Percentiles rank a stretch among this genome's conserved stretches.
phyloP scores from a whole-genome alignment of 192 early-diverging fungal species.

The Backusella circina region DNA sequence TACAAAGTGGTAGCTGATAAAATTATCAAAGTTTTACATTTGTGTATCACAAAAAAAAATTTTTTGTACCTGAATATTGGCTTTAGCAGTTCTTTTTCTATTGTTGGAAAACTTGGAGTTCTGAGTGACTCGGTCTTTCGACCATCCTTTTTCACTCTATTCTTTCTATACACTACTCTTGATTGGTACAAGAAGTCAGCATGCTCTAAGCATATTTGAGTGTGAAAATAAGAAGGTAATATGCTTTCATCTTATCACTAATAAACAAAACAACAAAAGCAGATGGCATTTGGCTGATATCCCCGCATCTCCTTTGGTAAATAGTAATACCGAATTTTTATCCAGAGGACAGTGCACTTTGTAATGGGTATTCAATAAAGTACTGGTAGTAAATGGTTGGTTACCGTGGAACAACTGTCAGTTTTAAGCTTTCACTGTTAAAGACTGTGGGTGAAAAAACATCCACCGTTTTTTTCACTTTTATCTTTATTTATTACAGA shows the following conservation, averaged over 20 bases:
- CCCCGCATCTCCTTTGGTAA: not conserved
- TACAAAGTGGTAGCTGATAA: not conserved
- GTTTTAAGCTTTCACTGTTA: not conserved
- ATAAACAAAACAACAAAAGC: not conserved
- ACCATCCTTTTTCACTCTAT: not conserved
- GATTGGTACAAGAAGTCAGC: not conserved
- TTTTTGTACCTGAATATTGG: not conserved
- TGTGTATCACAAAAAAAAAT: not conserved
- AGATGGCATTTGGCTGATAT: not conserved
- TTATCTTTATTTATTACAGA: not conserved
- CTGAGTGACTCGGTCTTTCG: not conserved
- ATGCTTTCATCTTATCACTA: not conserved
- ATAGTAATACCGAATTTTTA: not conserved
- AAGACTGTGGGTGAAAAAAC: not conserved
- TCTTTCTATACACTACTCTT: not conserved
- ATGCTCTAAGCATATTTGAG: not conserved
- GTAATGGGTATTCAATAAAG: not conserved
- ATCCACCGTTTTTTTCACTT: not conserved
- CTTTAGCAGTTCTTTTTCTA: not conserved
- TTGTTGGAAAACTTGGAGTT: not conserved
- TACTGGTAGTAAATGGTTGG: not conserved
- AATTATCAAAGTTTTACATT: not conserved
- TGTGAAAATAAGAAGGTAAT: not conserved
- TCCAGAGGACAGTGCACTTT: slow-evolving; percentile 4
- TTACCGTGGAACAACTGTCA: not conserved